Conservation (phyloP, 1,139 yeast genomes). For the Protomyces arabidopsidicola region DNA sequence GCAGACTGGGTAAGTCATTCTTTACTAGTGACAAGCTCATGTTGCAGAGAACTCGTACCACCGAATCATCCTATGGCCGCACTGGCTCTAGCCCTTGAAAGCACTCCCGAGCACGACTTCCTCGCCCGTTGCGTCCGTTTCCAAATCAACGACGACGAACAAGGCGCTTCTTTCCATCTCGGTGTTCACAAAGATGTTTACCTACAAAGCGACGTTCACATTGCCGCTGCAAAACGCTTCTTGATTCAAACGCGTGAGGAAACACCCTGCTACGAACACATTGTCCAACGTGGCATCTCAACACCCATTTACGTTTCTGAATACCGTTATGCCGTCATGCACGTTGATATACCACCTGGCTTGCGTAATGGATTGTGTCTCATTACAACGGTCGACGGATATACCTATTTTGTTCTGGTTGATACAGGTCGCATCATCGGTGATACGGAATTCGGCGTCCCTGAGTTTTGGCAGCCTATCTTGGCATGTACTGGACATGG, state of each 20-base stretch:
- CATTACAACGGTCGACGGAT: constrained; percentile 8
- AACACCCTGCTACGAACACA: background rate
- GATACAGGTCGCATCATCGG: constrained; percentile 16
- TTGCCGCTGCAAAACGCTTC: background rate
- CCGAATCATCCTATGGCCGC: background rate
- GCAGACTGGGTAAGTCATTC: background rate
- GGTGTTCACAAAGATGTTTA: background rate
- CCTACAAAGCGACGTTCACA: background rate
- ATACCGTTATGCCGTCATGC: background rate
- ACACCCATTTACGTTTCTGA: background rate
- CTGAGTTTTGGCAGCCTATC: background rate
- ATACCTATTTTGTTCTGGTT: background rate
- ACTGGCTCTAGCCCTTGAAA: background rate
- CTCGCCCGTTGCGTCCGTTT: background rate
- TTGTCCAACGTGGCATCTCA: background rate
- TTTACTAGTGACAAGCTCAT: background rate
- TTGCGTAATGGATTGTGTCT: constrained; percentile 6
- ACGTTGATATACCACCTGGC: background rate
- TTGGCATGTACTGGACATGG: constrained; percentile 9
- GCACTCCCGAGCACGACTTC: background rate
- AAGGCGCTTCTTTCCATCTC: background rate
- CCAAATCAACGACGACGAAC: background rate
- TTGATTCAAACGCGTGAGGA: background rate
- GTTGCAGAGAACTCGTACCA: background rate
- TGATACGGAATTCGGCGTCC: constrained; percentile 5